These are phyloP conservation scores for Xylaria curta DNA, from an alignment of 495 filamentous ascomycete genomes.

Conservation along the genomic window DNA sequence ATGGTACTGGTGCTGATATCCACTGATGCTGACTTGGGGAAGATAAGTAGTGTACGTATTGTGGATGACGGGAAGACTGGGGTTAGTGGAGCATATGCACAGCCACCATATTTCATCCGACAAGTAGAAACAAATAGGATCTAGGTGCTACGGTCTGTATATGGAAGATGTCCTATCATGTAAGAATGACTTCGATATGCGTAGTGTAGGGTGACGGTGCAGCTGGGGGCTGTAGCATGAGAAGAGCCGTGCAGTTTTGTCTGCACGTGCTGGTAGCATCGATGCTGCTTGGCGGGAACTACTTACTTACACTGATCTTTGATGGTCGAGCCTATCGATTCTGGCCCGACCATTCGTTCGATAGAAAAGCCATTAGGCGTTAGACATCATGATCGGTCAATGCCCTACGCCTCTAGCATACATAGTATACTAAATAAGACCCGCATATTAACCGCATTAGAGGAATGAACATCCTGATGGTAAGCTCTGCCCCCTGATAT, in stretches of 20 bases:
- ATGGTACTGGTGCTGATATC: no score
- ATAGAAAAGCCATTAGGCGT: constrained; percentile 7
- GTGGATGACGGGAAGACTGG: not conserved
- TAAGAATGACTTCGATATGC: not conserved
- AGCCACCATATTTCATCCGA: not conserved
- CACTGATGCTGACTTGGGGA: not conserved
- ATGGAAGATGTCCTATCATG: not conserved
- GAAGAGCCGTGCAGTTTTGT: not conserved
- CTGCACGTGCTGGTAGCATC: constrained; percentile 9
- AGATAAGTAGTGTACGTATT: not conserved
- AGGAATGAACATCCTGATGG: not conserved
- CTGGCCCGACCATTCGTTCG: constrained; percentile 1
- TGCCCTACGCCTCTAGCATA: not conserved
- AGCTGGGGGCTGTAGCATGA: not conserved
- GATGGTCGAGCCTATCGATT: constrained; percentile 4
- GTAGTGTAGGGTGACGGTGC: constrained; percentile 4
- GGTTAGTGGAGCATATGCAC: not conserved
- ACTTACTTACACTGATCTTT: not conserved
- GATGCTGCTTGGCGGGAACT: constrained; percentile 12
- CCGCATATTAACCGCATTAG: not conserved
- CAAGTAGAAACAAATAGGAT: not conserved
- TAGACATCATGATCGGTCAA: not conserved
- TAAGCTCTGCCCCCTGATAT: not conserved
- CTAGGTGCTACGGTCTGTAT: constrained; percentile 6
- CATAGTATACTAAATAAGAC: not conserved